Conservation (phyloP, 495 filamentous ascomycete genomes). For the Xylaria venustula region DNA sequence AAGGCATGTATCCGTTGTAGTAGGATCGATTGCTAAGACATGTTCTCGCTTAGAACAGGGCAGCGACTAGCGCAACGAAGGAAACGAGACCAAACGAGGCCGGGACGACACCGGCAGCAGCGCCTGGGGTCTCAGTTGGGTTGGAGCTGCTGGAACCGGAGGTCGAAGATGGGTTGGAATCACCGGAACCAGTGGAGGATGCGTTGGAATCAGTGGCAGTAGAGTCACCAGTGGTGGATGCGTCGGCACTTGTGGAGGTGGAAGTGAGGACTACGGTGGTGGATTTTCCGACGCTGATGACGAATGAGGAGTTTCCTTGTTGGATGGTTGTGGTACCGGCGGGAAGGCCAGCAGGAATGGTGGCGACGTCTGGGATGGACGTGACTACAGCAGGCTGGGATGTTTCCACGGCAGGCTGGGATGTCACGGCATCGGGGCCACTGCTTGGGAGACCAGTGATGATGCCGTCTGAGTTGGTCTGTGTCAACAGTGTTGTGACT, state of each 20-base stretch:
- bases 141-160: not conserved
- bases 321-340: conserved; percentile 5
- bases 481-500: conserved; percentile 41
- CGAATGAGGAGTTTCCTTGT: conserved; percentile 8
- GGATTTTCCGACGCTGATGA: conserved; percentile 14
- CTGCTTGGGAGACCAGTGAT: conserved; percentile 51
- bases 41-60: conserved; percentile 5
- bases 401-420: conserved; percentile 39
- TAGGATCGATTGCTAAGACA: not conserved
- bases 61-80: conserved; percentile 3
- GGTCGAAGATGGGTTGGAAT: not conserved
- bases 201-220: not conserved
- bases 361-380: conserved; percentile 41
- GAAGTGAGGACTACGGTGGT: conserved; percentile 16
- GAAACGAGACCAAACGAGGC: conserved; percentile 8
- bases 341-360: conserved; percentile 49
- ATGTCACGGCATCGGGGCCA: conserved; percentile 29
- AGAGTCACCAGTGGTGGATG: conserved; percentile 1
- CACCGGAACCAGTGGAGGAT: conserved; percentile 1
- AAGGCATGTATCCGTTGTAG: not conserved
- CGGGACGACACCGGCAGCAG: conserved; percentile 6
- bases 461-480: conserved; percentile 57
- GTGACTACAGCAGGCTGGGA: conserved; percentile 45
- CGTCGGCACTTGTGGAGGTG: conserved; percentile 1
- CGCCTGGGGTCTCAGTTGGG: conserved; percentile 2